Percentiles rank a stretch among this genome's conserved stretches.
These are phyloP conservation scores for Lepiota brunneoincarnata DNA, from an alignment of 768 basidiomycete species.

Conservation along the genomic window DNA sequence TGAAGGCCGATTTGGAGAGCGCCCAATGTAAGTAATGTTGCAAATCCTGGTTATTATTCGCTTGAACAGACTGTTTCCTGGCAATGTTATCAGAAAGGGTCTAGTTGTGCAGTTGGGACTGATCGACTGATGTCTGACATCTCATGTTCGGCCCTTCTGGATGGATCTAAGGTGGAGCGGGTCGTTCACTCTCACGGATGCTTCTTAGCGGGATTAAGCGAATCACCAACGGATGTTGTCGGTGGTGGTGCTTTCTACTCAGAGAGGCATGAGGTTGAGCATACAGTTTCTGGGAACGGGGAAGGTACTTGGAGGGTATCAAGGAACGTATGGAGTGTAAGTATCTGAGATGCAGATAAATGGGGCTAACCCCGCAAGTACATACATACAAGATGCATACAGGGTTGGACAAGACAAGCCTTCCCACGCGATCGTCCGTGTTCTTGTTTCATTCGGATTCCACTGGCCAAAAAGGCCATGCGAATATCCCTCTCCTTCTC, in stretches of 20 bases:
- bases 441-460: slow-evolving; percentile 4
- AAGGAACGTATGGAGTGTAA: not conserved
- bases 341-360: not conserved
- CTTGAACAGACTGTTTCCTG: too few relatives aligned
- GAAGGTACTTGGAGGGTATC: not conserved
- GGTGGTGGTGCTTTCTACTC: not conserved
- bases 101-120: too few relatives aligned
- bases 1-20: too few relatives aligned
- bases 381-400: not conserved
- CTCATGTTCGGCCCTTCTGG: too few relatives aligned
- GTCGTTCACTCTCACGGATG: not conserved
- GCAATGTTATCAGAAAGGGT: too few relatives aligned
- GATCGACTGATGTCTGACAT: too few relatives aligned
- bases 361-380: not conserved
- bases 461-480: slow-evolving; percentile 1
- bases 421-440: slow-evolving; percentile 1
- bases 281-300: too few relatives aligned
- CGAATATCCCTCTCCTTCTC: not conserved
- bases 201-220: slow-evolving; percentile 1
- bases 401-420: not conserved
- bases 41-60: too few relatives aligned
- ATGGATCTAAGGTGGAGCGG: too few relatives aligned
- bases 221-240: not conserved
- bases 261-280: too few relatives aligned
- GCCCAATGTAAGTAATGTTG: too few relatives aligned